A percentile compares a stretch with the other conserved stretches of the same genome.
phyloP scores from a whole-genome alignment of 768 basidiomycete genomes.

The Pulveroboletus sp. region DNA sequence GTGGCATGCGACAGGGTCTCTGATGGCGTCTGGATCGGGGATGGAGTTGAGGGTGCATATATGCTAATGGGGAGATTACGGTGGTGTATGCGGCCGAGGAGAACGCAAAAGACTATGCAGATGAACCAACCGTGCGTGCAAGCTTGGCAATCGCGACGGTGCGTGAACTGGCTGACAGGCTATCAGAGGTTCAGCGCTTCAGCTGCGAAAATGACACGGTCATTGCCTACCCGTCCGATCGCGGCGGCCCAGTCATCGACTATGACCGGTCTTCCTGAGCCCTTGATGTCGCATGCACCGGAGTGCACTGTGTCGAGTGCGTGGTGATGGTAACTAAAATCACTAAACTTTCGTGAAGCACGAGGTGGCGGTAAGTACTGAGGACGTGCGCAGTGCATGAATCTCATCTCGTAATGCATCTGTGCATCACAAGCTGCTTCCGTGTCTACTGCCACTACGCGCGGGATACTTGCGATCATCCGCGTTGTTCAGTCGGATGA shows the following conservation, averaged over 20 bases:
- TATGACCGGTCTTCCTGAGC: too few species aligned
- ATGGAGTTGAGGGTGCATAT: constrained; percentile 5
- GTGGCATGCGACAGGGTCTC: background rate
- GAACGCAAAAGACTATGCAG: too few species aligned
- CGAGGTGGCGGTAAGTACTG: too few species aligned
- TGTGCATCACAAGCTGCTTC: too few species aligned
- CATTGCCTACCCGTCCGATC: background rate
- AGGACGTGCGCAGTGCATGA: too few species aligned
- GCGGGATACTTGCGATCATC: background rate
- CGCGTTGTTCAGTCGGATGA: background rate
- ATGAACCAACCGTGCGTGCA: background rate
- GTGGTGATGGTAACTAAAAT: too few species aligned
- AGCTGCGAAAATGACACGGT: background rate
- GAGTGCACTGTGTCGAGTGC: too few species aligned
- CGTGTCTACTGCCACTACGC: too few species aligned
- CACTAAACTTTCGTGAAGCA: too few species aligned
- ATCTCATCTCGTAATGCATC: too few species aligned
- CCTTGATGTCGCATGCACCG: too few species aligned
- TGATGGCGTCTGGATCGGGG: background rate
- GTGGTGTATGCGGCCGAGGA: background rate
- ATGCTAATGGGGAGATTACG: background rate
- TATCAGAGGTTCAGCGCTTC: background rate
- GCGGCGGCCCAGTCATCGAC: too few species aligned
- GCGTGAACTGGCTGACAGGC: background rate
- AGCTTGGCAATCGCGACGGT: background rate